Conservation (phyloP, 2,329 filamentous ascomycete genomes). For the Penicillium fuscoglaucum region DNA sequence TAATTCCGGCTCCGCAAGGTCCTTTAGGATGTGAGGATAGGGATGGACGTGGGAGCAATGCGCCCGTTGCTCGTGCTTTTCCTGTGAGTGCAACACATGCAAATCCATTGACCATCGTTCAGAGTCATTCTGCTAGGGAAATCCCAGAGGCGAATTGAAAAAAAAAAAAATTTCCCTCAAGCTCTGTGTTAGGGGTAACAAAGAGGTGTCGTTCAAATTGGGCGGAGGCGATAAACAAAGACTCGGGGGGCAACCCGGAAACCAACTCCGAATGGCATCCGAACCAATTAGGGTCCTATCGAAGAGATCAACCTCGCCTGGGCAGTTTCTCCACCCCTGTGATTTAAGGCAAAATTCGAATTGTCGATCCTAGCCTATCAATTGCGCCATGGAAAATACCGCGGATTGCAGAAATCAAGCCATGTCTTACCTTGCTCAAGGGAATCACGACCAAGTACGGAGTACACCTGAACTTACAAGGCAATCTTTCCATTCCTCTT, state of each 20-base stretch:
- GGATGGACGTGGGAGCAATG: background rate
- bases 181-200: background rate
- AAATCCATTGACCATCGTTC: background rate
- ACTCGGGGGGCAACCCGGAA: background rate
- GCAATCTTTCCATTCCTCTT: background rate
- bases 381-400: background rate
- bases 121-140: background rate
- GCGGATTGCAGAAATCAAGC: background rate
- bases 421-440: background rate
- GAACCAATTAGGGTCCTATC: background rate
- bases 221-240: background rate
- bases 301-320: background rate
- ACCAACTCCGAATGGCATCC: background rate
- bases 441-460: background rate
- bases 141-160: background rate
- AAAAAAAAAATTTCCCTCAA: background rate
- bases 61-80: background rate
- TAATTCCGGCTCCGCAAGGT: background rate
- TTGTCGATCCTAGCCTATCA: background rate
- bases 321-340: background rate
- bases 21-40: background rate
- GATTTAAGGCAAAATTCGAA: background rate
- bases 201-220: background rate
- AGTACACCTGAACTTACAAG: background rate
- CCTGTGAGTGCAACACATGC: background rate